These are phyloP conservation scores for Camelina hispida DNA, from an alignment of 345 rosid species.

Conservation along the genomic window DNA sequence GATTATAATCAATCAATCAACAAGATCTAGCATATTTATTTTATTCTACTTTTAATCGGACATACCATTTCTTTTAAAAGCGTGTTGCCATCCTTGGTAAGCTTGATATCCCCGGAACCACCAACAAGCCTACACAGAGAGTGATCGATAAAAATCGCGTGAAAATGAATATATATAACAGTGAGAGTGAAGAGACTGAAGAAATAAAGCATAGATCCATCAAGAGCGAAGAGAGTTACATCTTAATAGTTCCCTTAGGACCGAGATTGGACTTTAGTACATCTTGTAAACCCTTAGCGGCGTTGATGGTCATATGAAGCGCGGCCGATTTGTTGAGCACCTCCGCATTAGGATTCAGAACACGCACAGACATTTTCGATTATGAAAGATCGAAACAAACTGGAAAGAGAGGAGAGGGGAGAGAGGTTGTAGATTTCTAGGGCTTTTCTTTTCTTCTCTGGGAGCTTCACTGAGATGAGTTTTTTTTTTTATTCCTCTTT, in stretches of 20 bases:
- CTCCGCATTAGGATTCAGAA: constrained; percentile 95
- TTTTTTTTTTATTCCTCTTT: constrained; percentile 14
- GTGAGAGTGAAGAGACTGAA: neutral
- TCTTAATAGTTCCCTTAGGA: constrained; percentile 98
- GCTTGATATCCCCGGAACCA: constrained; percentile 97
- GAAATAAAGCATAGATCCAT: neutral
- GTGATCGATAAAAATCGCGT: neutral
- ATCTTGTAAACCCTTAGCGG: constrained; percentile 96
- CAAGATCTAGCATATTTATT: constrained; percentile 31
- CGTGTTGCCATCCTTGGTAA: constrained; percentile 97
- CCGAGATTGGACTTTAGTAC: constrained; percentile 94
- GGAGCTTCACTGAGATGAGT: constrained; percentile 19
- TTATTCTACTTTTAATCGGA: neutral
- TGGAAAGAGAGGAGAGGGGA: neutral
- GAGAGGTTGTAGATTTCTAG: constrained; percentile 19
- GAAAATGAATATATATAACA: neutral
- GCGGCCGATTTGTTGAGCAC: constrained; percentile 98
- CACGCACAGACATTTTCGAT: constrained; percentile 80
- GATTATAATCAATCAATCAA: neutral
- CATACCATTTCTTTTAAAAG: constrained; percentile 93
- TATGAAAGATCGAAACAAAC: constrained; percentile 24
- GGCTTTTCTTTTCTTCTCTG: constrained; percentile 31
- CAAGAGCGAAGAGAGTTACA: constrained; percentile 46
- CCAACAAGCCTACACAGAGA: constrained; percentile 78
- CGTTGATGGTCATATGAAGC: constrained; percentile 97